These are phyloP conservation scores for Mycena floridula DNA, from an alignment of 768 basidiomycete genomes.

Conservation along the genomic window DNA sequence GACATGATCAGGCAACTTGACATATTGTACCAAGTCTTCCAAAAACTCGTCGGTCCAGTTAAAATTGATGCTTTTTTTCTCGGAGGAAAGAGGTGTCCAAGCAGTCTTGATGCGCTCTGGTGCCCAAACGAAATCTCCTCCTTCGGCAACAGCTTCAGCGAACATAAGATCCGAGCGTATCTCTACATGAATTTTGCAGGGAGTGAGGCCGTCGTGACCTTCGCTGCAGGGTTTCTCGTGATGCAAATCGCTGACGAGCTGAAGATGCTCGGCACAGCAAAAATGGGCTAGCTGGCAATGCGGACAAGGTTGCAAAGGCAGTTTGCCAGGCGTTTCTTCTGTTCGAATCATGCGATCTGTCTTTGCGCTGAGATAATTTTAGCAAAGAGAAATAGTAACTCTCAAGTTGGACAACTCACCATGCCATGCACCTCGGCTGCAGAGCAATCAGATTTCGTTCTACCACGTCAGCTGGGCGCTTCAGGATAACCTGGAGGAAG, in stretches of 20 bases:
- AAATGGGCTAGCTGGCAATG: constrained; percentile 21
- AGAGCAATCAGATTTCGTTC: constrained; percentile 22
- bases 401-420: constrained; percentile 12
- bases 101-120: constrained; percentile 18
- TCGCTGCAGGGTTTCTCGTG: constrained; percentile 12
- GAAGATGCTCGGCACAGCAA: constrained; percentile 22
- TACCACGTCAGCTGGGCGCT: constrained; percentile 9
- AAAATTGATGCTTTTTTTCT: background rate
- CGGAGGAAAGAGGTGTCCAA: constrained; percentile 18
- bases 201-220: constrained; percentile 18
- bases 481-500: constrained; percentile 8
- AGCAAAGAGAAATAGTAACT: background rate
- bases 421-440: constrained; percentile 24
- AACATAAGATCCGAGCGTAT: constrained; percentile 17
- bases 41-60: constrained; percentile 22
- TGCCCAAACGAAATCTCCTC: constrained; percentile 20
- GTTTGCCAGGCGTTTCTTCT: constrained; percentile 8
- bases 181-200: constrained; percentile 22
- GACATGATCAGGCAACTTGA: constrained; percentile 1
- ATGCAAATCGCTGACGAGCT: constrained; percentile 13
- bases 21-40: constrained; percentile 7
- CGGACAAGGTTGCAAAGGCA: constrained; percentile 16
- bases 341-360: constrained; percentile 21
- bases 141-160: constrained; percentile 11
- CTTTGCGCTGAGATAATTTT: constrained; percentile 13